phyloP scores from a whole-genome alignment of 352 stramenopile genomes.

The Thraustochytrium aureum region DNA sequence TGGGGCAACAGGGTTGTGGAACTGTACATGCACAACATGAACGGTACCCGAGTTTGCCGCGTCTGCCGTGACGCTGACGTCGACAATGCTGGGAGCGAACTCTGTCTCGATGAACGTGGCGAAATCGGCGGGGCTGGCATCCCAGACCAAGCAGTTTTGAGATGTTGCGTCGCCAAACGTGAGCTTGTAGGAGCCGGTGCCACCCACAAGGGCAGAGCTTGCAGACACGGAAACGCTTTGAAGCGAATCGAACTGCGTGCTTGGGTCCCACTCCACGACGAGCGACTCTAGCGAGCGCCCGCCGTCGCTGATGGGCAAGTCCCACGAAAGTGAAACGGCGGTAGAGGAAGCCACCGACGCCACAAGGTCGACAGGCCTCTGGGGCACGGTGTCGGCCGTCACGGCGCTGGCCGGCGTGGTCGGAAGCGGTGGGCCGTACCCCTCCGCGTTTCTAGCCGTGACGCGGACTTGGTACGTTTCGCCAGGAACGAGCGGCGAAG shows the following conservation, averaged over 20 bases:
- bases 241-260: slow-evolving; percentile 56
- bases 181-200: slow-evolving; percentile 56
- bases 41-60: background rate
- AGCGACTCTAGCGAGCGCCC: slow-evolving; percentile 74
- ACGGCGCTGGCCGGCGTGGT: slow-evolving; percentile 58
- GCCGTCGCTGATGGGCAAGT: slow-evolving; percentile 83
- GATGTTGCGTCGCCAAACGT: background rate
- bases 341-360: slow-evolving; percentile 64
- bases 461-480: slow-evolving; percentile 71
- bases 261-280: slow-evolving; percentile 69
- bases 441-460: slow-evolving; percentile 67
- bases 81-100: background rate
- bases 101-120: slow-evolving; percentile 34
- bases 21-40: background rate
- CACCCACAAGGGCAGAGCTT: slow-evolving; percentile 70
- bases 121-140: slow-evolving; percentile 55
- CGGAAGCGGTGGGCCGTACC: slow-evolving; percentile 57
- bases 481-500: slow-evolving; percentile 70
- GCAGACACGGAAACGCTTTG: slow-evolving; percentile 61
- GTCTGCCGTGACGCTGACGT: slow-evolving; percentile 7
- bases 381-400: slow-evolving; percentile 59
- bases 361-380: slow-evolving; percentile 62
- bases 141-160: background rate
- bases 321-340: slow-evolving; percentile 75
- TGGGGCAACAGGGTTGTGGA: slow-evolving; percentile 39